phyloP scores from a whole-genome alignment of 306 rosid species.

The Dalbergia cultrata region DNA sequence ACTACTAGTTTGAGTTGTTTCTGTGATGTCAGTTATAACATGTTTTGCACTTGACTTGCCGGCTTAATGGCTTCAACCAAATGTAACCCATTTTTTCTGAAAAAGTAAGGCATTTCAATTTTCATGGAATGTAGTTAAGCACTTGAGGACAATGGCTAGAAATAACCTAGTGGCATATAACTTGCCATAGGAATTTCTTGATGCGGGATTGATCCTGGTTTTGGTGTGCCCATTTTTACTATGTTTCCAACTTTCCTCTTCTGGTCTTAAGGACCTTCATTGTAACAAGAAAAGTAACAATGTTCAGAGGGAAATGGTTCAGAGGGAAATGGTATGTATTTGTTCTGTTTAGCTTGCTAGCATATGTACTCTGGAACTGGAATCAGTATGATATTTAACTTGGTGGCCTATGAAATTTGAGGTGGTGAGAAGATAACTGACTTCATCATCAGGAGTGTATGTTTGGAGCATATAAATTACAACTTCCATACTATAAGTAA shows the following conservation, averaged over 20 bases:
- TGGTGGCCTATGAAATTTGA: neutral
- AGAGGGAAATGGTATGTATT: constrained; percentile 5
- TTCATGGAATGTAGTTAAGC: constrained; percentile 8
- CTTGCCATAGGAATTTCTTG: neutral
- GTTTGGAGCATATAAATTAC: neutral
- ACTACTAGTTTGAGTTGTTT: neutral
- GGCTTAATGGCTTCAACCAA: constrained; percentile 36
- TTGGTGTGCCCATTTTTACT: neutral
- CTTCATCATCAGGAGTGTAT: neutral
- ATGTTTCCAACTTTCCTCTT: neutral
- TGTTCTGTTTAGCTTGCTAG: neutral
- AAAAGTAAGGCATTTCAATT: neutral
- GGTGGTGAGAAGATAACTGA: neutral
- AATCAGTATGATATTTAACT: neutral
- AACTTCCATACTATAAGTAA: neutral
- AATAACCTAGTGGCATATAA: neutral
- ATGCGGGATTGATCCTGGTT: neutral
- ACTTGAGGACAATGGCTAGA: neutral
- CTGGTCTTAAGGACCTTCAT: neutral
- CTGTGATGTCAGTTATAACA: neutral
- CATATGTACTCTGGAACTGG: neutral
- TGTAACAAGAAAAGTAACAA: neutral
- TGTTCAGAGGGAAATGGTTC: neutral
- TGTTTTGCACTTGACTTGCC: constrained; percentile 25
- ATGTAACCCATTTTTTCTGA: neutral